Base-by-base conservation (phyloP, 2,329 filamentous ascomycete genomes). In the Blastomyces gilchristii region DNA sequence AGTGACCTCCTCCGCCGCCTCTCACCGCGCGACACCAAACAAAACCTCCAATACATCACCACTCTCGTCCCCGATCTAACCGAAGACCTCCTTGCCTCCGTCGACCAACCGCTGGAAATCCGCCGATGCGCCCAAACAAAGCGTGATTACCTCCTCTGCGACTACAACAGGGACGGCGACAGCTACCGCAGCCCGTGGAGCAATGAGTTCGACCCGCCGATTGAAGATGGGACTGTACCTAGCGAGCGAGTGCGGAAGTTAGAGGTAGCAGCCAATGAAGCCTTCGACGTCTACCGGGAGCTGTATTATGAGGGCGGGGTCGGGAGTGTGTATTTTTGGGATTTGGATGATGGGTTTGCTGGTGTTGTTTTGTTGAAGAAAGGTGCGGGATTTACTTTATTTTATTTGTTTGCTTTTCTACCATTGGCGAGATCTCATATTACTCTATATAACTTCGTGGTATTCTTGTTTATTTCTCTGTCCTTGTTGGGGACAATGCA, bases 131-230 rank as follows among this genome's bases (percentile, higher is more conserved):
- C 86, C 70, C 89, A 92, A 78, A 89, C 90, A 41, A 91, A 91
- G 70, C 89, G 93, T 69, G 94, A 97, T 79, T 99, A 96, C 81
- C 86, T 99, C 60, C 89, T 97, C 72, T 99, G 94, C 82, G 94
- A 99, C 83, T 99, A 99, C 84, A 99, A 99, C 83, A 92, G 94
- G 68, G 94, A 99, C 78, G 94, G 94, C 66, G 93, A 97, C 80
- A 95, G 89, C 78, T 96, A 96, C 83, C 89, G 94, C 66, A 96
- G 90, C 68, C 94, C 94, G n/a, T 99, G 94, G 94, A 94, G 88
- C 79, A 97, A 97, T 79, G 89, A 96, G 78, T 99, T 99, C 76
- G 91, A 97, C 75, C 94, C 93, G 22, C 89, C 91, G 16, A 83
- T 96, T 65, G 87, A 89, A 58, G 92, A 96, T 73, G 90, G 91